Base-by-base conservation (phyloP, 768 basidiomycete genomes). In the Termitomyces sp. region DNA sequence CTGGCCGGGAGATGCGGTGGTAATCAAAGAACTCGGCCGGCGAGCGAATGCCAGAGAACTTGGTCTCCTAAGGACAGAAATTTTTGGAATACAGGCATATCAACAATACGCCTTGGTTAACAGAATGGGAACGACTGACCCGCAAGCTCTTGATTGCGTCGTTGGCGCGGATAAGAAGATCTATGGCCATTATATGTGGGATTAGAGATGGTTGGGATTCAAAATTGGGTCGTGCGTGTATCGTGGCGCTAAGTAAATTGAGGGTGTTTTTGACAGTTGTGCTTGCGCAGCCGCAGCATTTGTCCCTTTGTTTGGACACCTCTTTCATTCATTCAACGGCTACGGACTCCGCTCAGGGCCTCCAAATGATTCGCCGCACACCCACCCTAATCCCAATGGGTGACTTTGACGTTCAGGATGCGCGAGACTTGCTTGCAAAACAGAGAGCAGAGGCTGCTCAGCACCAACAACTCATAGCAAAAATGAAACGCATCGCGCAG, bases 11-110 rank as follows among this genome's bases (percentile, higher is more conserved):
- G 55, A 96, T 75, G 22, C 92, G 87, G 65, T 94, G 86, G 66
- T 81, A 76, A 76, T 94, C 92, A 70, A 94, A 94, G 75, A 94
- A 94, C 73, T 94, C 92, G 50, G 74, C 69, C 6, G 87, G 85
- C 1, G 88, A 78, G 61, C 92, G 84, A 64, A 94, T 78, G 44
- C 87, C 86, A 59, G 89, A 90, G 60, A 94, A 79, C 67, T 86
- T 84, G 28, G 91, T 87, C 76, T 94, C 92, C 92, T 94, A 70
- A 33, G 46, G 56, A 56, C 20, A 24, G 15, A 18, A 15, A 55
- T 20, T 22, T 54, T 54, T 28, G 9, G n/a, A 39, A 39, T 20
- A 22, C 32, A 49, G 7, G 15, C 18, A 28, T 28, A 32, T 62
- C 35, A 54, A 55, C 36, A 55, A 56, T 20, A 18, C 20, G 61